A percentile compares a stretch with the other conserved stretches of the same genome.
phyloP scores from a whole-genome alignment of 305 asterid genomes.

The Solanum aculeatissimum region DNA sequence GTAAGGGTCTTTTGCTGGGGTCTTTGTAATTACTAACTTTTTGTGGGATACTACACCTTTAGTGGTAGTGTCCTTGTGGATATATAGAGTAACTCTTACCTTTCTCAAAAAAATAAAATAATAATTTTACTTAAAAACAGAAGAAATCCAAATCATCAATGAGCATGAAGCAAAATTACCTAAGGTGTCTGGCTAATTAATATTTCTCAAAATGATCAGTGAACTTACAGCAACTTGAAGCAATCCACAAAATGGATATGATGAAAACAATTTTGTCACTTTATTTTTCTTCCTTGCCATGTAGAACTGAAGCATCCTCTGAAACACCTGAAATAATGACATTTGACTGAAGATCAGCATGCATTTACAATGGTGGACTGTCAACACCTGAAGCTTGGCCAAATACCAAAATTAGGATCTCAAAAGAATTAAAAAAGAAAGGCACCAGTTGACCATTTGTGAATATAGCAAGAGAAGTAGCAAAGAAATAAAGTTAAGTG shows the following conservation, averaged over 20 bases:
- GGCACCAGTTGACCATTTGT: neutral
- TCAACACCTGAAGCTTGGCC: neutral
- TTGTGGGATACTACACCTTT: no score
- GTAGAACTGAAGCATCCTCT: conserved; percentile 58
- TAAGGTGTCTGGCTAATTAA: neutral
- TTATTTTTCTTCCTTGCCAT: conserved; percentile 28
- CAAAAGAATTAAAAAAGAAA: neutral
- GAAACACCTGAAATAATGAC: conserved; percentile 48
- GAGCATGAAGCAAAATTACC: neutral
- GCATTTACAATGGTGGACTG: neutral
- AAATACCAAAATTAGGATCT: neutral
- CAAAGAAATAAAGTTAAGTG: neutral
- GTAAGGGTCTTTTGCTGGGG: no score
- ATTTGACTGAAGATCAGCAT: conserved; percentile 9
- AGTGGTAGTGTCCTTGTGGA: no score
- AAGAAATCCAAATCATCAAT: neutral
- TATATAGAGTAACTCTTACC: no score
- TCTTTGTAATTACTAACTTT: no score
- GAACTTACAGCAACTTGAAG: conserved; percentile 75
- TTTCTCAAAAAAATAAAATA: no score
- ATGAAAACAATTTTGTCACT: conserved; percentile 36
- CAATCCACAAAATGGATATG: conserved; percentile 67
- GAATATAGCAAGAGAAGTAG: neutral
- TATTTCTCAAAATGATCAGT: neutral
- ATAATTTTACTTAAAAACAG: neutral